phyloP scores from a whole-genome alignment of 805 yeast genomes.

The Yamadazyma olivae region DNA sequence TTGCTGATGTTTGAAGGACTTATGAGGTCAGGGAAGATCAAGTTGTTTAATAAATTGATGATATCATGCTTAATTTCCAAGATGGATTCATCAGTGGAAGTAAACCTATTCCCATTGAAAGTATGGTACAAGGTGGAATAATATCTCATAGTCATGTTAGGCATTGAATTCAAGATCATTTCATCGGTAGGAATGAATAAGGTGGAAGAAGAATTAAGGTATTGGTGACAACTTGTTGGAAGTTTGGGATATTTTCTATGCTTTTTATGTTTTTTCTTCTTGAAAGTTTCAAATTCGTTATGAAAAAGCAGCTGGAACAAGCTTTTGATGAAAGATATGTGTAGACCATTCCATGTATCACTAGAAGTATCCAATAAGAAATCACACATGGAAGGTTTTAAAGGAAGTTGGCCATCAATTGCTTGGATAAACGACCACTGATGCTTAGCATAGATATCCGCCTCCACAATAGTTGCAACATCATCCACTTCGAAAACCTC shows the following conservation, averaged over 20 bases:
- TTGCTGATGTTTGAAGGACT: constrained; percentile 4
- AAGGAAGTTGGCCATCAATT: constrained; percentile 43
- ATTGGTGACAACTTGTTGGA: constrained; percentile 25
- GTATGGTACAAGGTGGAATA: constrained; percentile 23
- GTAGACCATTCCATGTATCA: constrained; percentile 14
- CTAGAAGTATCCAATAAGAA: constrained; percentile 32
- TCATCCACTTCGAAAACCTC: constrained; percentile 39
- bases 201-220: constrained; percentile 24
- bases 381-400: constrained; percentile 32
- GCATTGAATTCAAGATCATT: constrained; percentile 21
- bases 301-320: constrained; percentile 19
- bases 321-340: constrained; percentile 23
- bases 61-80: constrained; percentile 30
- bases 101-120: constrained; percentile 14
- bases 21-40: constrained; percentile 18
- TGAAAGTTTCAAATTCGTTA: background rate
- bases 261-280: constrained; percentile 1
- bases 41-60: constrained; percentile 19
- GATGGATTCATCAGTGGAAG: constrained; percentile 28
- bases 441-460: constrained; percentile 55
- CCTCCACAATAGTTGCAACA: constrained; percentile 49
- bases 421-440: constrained; percentile 70
- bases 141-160: constrained; percentile 24
- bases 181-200: constrained; percentile 35
- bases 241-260: constrained; percentile 9